Base-by-base conservation (phyloP, 1,139 yeast species). In the Candida albicans region DNA sequence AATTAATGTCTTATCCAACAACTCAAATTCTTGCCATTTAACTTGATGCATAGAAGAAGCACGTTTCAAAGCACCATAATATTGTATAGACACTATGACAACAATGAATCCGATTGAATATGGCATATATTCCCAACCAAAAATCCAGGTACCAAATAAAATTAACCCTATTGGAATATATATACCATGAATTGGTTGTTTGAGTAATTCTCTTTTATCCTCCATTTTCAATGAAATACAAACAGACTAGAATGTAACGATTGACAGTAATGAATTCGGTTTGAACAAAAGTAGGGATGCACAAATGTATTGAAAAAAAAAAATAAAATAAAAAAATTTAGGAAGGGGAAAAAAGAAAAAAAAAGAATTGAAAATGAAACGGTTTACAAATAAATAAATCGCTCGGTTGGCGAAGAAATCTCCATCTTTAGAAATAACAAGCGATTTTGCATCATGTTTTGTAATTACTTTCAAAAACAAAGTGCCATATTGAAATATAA, bases 161-260 rank as follows among this genome's bases (percentile, higher is more conserved):
- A 85, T 73, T 43, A 86, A 70, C 1, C 69, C 78, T 29, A 77
- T 65, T 6, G 95, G 95, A 50, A 86, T 85, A 57, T 78, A 81
- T 40, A 86, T 77, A 36, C 89, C 88, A 58, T 86, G 93, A 38
- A 85, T 62, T 8, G 90, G 88, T 45, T 79, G 74, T 57, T 81
- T 77, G 52, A 82, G 67, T 38, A 79, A 64, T 41, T 73, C 77
- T 49, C 80, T 65, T 50, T 72, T 71, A 51, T 73, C 79, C 49
- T 67, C 71, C 71, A 68, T 67, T 15, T 7, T 33, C 11, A 2
- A 2, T n/a, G 5, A 34, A 35, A 35, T 12, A 25, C 27, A 35
- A 35, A 8, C 26, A 27, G 14, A 35, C 9, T 14, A 33, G 7
- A 11, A 22, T 9, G 9, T 10, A 14, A 10, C 14, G 11, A 6